Evolutionary conservation across 305 asterid species (phyloP), one percentile per base, ranked within the genome.

Genomic region (Fraxinus sp.): DNA sequence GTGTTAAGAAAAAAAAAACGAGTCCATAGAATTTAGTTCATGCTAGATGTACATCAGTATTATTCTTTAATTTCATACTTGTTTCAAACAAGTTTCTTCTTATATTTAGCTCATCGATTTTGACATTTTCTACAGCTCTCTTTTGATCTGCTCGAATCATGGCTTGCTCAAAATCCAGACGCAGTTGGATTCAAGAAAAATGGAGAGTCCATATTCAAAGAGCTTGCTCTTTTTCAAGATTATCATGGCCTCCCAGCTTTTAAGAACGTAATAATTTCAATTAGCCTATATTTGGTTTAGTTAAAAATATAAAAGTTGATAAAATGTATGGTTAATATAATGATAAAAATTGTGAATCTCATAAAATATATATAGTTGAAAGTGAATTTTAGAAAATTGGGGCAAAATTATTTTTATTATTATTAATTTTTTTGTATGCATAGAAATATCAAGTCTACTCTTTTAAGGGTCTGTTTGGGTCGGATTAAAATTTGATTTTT

Each of bases 161-260:
- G 92, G 92, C 82, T 88, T 0, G 87, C 85, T 20, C 80, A 85
- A 39, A 89, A 89, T 49, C 88, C 91, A 0, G 90, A 89, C 32
- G 85, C 89, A 8, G 78, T 85, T 22, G 84, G 80, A 7, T 85
- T 89, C 77, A 85, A 82, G 78, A 83, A 81, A 78, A 81, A 89
- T 7, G 91, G 91, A 13, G 79, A 85, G 2, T 88, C 89, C 43
- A 86, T 82, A 35, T 86, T 89, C 55, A 88, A 84, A 70, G 90
- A 89, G 79, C 86, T 89, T 6, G 89, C 92, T 32, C 85, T 89
- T 5, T 86, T 86, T 68, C 92, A 88, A 78, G 92, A 88, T 73
- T 89, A 89, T 80, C 90, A 86, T 22, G 91, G 91, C 26, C 86
- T 89, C 5, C 90, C 91, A 3, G 79, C 87, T 78, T 89, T 86